Evolutionary conservation across 768 basidiomycete species (phyloP), one percentile per base, ranked within the genome.

Genomic region (Daedalea quercina): DNA sequence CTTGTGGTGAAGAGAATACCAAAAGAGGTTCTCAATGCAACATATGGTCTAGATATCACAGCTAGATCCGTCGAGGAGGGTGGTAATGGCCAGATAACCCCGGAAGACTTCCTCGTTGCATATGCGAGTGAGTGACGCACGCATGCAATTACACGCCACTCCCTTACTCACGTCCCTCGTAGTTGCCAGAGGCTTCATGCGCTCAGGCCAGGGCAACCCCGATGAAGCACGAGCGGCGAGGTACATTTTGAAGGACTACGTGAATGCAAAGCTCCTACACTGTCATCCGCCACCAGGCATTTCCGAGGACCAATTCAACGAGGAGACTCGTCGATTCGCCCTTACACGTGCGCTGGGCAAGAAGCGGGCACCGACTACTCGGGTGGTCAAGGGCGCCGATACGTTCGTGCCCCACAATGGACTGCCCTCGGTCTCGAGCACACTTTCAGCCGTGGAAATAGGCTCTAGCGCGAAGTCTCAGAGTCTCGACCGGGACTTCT

Each of bases 211-310:
- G 72, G 96, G 96, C 41, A 96, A 94, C 69, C 94, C 95, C 9
- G 96, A 99, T 64, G 94, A 97, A 65, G 92, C 96, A 26, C 85
- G 93, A 48, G 82, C 96, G 0, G 91, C 95, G 15, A 83, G 96
- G 54, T 87, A 87, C 64, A 76, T 99, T 52, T 77, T 99, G 46
- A 99, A 99, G 68, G 96, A 99, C 70, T 99, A 94, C 63, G 94
- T 98, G 55, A 94, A 88, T 60, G 96, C 90, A 23, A 93, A 91
- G 61, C 76, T 99, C 0, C 76, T 98, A 9, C 97, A 80, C 67
- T 93, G 90, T 58, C 88, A 95, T 58, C 82, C 91, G 15, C 90
- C 95, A n/a, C 92, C 94, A 1, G 81, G 72, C 11, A 68, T 80
- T 3, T 64, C 78, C 1, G 78, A 84, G 26, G 75, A 79, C 45